These are phyloP conservation scores for Wickerhamomyces xylosicus DNA, from an alignment of 805 yeast genomes.

Conservation along the genomic window DNA sequence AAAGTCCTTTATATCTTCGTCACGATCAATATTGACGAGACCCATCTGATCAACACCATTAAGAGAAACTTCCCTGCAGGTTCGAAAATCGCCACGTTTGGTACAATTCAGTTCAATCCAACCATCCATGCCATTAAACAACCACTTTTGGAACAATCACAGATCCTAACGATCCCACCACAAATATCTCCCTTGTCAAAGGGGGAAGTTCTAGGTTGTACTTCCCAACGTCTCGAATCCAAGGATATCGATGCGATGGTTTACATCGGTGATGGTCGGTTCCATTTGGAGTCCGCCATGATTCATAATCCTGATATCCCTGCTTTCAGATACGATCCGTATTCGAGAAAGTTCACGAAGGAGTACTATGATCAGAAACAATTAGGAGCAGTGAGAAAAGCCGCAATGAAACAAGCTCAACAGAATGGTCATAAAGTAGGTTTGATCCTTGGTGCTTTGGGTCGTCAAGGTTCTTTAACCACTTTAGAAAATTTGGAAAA, in stretches of 20 bases:
- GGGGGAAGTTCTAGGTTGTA: slow-evolving; percentile 95
- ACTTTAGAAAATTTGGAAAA: slow-evolving; percentile 63
- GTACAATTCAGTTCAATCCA: slow-evolving; percentile 96
- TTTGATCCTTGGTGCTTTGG: slow-evolving; percentile 82
- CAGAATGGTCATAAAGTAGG: slow-evolving; percentile 45
- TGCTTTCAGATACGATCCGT: slow-evolving; percentile 93
- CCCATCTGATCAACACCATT: slow-evolving; percentile 70
- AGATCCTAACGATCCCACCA: slow-evolving; percentile 65
- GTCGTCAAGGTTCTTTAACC: slow-evolving; percentile 84
- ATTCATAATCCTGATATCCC: slow-evolving; percentile 91
- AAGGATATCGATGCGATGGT: slow-evolving; percentile 69
- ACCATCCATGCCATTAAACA: slow-evolving; percentile 72
- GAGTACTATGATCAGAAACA: slow-evolving; percentile 85
- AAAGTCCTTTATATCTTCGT: slow-evolving; percentile 94
- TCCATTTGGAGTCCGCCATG: slow-evolving; percentile 93
- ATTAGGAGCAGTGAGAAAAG: slow-evolving; percentile 60
- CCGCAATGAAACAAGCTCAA: slow-evolving; percentile 54
- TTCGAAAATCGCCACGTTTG: slow-evolving; percentile 70
- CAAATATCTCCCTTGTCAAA: slow-evolving; percentile 88
- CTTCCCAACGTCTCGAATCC: slow-evolving; percentile 70
- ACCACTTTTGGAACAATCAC: slow-evolving; percentile 30
- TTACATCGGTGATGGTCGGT: slow-evolving; percentile 92
- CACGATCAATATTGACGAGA: slow-evolving; percentile 80
- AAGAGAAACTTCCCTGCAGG: slow-evolving; percentile 58
- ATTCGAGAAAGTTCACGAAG: slow-evolving; percentile 79